These are phyloP conservation scores for Jaapia argillacea DNA, from an alignment of 768 basidiomycete genomes.

Conservation along the genomic window DNA sequence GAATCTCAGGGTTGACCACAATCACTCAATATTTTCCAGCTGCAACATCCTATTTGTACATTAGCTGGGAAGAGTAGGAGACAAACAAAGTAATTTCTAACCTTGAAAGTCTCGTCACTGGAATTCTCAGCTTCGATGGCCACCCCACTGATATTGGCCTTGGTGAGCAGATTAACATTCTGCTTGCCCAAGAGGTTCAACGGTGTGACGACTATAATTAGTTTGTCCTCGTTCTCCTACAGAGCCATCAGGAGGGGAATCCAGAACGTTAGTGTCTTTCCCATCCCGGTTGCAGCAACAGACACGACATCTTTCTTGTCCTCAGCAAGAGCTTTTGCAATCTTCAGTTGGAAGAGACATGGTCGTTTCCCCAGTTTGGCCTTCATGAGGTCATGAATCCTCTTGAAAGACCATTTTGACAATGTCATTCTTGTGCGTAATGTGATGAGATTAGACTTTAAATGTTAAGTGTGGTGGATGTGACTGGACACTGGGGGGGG, in stretches of 20 bases:
- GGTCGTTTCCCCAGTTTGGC: conserved; percentile 1
- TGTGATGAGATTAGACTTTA: no score
- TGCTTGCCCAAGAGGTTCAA: conserved; percentile 6
- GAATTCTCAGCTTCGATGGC: conserved; percentile 1
- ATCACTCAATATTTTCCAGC: conserved; percentile 2
- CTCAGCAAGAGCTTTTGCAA: conserved; percentile 3
- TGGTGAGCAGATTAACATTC: background rate
- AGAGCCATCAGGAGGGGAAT: conserved; percentile 9
- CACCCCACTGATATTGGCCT: conserved; percentile 3
- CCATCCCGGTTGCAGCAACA: conserved; percentile 9
- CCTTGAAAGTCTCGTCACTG: conserved; percentile 2
- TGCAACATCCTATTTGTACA: conserved; percentile 1
- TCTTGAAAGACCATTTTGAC: background rate
- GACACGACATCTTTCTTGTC: conserved; percentile 7
- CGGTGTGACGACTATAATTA: background rate
- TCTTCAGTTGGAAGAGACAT: conserved; percentile 11
- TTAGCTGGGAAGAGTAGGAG: background rate
- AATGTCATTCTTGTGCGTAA: no score
- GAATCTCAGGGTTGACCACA: conserved; percentile 4
- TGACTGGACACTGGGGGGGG: no score
- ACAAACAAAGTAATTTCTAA: background rate
- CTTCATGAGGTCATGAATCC: background rate
- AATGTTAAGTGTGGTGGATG: no score
- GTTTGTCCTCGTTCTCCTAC: background rate
- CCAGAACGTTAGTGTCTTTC: conserved; percentile 13